These are phyloP conservation scores for Plectosphaerella cucumerina DNA, from an alignment of 2,329 filamentous ascomycete genomes.

Conservation along the genomic window DNA sequence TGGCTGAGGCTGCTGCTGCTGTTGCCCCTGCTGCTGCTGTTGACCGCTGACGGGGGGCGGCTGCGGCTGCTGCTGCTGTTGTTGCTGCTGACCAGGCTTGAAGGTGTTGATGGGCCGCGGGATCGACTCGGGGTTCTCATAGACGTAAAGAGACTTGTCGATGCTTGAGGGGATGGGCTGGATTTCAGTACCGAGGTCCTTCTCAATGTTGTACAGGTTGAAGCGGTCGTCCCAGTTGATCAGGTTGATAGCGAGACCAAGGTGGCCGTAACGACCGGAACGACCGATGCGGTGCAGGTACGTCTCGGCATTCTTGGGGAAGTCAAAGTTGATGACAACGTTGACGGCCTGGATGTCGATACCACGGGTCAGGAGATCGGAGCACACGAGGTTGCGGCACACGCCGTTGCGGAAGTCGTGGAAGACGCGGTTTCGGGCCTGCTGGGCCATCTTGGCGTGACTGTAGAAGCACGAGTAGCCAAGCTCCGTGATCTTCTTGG, in stretches of 20 bases:
- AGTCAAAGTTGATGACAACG: constrained; percentile 99
- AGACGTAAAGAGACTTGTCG: constrained; percentile 97
- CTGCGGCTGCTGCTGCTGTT: constrained; percentile 14
- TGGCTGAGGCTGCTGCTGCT: constrained; percentile 15
- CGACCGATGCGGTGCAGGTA: constrained; percentile 98
- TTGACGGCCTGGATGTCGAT: constrained; percentile 99
- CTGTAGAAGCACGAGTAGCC: constrained; percentile 99
- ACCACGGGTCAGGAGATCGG: constrained; percentile 93
- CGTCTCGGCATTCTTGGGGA: constrained; percentile 98
- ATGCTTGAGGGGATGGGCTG: constrained; percentile 92
- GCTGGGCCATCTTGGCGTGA: constrained; percentile 95
- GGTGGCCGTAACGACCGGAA: constrained; percentile 93
- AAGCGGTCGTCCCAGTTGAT: constrained; percentile 99
- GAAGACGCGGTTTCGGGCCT: constrained; percentile 96
- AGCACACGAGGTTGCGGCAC: constrained; percentile 96
- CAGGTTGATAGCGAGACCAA: constrained; percentile 96
- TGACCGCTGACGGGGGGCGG: constrained; percentile 18
- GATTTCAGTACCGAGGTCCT: constrained; percentile 95
- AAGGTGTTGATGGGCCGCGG: constrained; percentile 69
- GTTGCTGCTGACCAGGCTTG: constrained; percentile 20
- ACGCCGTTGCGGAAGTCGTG: constrained; percentile 98
- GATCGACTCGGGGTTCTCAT: constrained; percentile 93
- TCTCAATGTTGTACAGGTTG: constrained; percentile 98
- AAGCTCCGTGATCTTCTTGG: constrained; percentile 98
- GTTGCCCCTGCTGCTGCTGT: constrained; percentile 13